Evolutionary conservation across 2,329 filamentous ascomycete species (phyloP).

Genomic region (Pseudogymnoascus sp.): DNA sequence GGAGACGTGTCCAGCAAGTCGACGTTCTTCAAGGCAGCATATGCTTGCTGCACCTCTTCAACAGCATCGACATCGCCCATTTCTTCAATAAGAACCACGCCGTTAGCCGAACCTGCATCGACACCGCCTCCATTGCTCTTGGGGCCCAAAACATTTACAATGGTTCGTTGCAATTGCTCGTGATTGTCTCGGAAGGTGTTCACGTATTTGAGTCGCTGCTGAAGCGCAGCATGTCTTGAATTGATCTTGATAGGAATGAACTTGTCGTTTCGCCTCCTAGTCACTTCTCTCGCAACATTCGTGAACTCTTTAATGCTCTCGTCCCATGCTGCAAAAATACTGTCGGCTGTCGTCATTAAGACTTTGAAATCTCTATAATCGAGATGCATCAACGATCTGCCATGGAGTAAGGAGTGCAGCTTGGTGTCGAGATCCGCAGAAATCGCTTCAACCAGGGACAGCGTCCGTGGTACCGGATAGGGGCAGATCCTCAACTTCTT

Average conservation of each 20-base stretch:
- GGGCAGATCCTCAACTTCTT: slow-evolving; percentile 96
- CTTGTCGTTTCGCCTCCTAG: slow-evolving; percentile 86
- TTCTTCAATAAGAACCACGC: slow-evolving; percentile 74
- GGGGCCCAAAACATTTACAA: slow-evolving; percentile 89
- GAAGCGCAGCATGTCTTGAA: slow-evolving; percentile 78
- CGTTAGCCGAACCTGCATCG: slow-evolving; percentile 47
- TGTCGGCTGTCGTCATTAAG: slow-evolving; percentile 75
- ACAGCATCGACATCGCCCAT: slow-evolving; percentile 96
- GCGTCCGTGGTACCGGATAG: slow-evolving; percentile 84
- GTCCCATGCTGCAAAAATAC: slow-evolving; percentile 89
- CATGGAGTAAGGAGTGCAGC: slow-evolving; percentile 77
- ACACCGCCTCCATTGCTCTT: slow-evolving; percentile 51
- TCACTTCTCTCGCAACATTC: slow-evolving; percentile 92
- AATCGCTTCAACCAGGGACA: slow-evolving; percentile 94
- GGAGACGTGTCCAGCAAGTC: slow-evolving; percentile 87
- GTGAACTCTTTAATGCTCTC: slow-evolving; percentile 97
- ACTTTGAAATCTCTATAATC: slow-evolving; percentile 85
- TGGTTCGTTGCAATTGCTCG: slow-evolving; percentile 93
- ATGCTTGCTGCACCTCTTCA: slow-evolving; percentile 90
- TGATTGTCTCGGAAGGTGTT: slow-evolving; percentile 93
- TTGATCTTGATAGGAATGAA: slow-evolving; percentile 98
- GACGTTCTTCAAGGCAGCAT: slow-evolving; percentile 87
- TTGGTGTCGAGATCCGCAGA: slow-evolving; percentile 85
- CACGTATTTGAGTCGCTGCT: slow-evolving; percentile 88
- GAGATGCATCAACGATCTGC: slow-evolving; percentile 81